Percentiles rank a stretch among this genome's conserved stretches.
phyloP scores from a whole-genome alignment of 2,329 filamentous ascomycete species.

The Colletotrichum musicola region DNA sequence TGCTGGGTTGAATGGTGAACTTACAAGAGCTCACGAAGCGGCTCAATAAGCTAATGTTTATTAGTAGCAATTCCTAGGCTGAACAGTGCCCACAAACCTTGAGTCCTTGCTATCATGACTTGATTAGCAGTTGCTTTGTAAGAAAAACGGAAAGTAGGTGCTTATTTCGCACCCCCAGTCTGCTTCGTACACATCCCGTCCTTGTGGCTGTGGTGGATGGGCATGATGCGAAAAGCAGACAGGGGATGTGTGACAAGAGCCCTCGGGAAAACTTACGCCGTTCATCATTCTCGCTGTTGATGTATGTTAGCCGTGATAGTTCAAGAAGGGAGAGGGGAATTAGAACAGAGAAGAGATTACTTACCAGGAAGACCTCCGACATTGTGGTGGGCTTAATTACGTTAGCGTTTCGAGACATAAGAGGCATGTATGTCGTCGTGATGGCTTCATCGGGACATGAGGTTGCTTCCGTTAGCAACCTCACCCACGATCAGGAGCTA shows the following conservation, averaged over 20 bases:
- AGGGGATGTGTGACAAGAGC: too few species aligned
- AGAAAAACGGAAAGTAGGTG: too few species aligned
- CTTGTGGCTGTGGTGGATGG: too few species aligned
- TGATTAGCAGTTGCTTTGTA: too few species aligned
- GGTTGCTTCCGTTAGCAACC: too few species aligned
- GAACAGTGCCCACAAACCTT: not conserved
- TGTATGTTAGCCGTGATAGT: not conserved
- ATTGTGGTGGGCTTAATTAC: slow-evolving; percentile 56
- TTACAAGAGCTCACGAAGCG: slow-evolving; percentile 47
- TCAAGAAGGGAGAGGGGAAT: not conserved
- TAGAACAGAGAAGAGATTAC: not conserved
- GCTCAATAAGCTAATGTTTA: slow-evolving; percentile 39
- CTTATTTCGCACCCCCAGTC: too few species aligned
- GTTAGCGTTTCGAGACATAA: slow-evolving; percentile 28
- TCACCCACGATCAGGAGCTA: too few species aligned
- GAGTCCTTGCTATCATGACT: not conserved
- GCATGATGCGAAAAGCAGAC: too few species aligned
- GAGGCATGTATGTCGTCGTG: not conserved
- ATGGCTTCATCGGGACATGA: not conserved
- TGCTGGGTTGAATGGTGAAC: not conserved
- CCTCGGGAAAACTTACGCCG: not conserved
- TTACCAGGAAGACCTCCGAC: slow-evolving; percentile 56
- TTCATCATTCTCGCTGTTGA: not conserved
- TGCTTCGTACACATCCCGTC: too few species aligned
- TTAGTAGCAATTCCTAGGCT: slow-evolving; percentile 19